These are phyloP conservation scores for Luzula sylvatica DNA, from an alignment of 176 grass and related monocot species.

Conservation along the genomic window DNA sequence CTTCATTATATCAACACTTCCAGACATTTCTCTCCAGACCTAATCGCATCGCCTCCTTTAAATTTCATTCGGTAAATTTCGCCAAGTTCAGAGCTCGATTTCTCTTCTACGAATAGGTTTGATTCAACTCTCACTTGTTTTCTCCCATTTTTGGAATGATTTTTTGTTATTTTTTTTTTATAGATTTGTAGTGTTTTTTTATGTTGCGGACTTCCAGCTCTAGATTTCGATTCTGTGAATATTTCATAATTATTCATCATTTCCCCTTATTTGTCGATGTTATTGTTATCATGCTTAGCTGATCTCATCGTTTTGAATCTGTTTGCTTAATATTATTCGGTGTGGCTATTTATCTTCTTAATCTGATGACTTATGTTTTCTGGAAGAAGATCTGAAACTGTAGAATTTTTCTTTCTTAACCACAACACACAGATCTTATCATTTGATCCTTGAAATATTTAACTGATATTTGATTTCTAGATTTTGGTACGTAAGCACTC, in stretches of 20 bases:
- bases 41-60: not conserved
- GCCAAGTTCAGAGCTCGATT: constrained; percentile 2
- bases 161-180: not conserved
- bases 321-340: not conserved
- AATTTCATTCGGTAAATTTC: constrained; percentile 17
- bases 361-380: not conserved
- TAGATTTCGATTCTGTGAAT: not conserved
- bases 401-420: not conserved
- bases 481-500: not conserved
- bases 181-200: constrained; percentile 12
- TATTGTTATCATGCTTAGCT: not conserved
- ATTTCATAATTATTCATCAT: too few relatives aligned
- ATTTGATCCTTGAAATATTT: not conserved
- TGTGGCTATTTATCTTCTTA: not conserved
- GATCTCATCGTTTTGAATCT: constrained; percentile 22
- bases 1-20: constrained; percentile 5
- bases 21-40: not conserved
- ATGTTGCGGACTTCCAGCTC: not conserved
- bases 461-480: not conserved
- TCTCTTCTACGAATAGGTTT: constrained; percentile 16
- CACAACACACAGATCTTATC: not conserved
- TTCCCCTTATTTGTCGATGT: not conserved
- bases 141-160: not conserved
- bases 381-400: constrained; percentile 5
- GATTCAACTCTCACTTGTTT: not conserved